phyloP scores from a whole-genome alignment of 768 basidiomycete species.

The Psilocybe cyanescens region DNA sequence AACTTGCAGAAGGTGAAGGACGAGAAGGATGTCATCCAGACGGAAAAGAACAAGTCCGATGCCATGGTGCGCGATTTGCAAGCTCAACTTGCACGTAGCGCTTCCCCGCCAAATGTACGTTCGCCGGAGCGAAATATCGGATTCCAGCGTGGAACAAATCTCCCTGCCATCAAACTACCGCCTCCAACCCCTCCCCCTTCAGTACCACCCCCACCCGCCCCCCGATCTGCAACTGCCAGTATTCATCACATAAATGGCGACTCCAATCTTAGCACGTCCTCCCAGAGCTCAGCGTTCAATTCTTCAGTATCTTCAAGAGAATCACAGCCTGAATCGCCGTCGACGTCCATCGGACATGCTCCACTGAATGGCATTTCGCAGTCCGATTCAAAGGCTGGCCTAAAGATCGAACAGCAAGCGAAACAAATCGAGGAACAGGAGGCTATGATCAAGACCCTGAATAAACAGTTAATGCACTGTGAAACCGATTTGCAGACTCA shows the following conservation, averaged over 20 bases:
- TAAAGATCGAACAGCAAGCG: slow-evolving; percentile 71
- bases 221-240: slow-evolving; percentile 42
- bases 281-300: slow-evolving; percentile 59
- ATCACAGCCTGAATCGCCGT: slow-evolving; percentile 70
- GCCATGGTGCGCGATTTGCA: slow-evolving; percentile 77
- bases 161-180: slow-evolving; percentile 77
- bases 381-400: slow-evolving; percentile 58
- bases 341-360: slow-evolving; percentile 58
- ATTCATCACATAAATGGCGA: slow-evolving; percentile 46
- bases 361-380: slow-evolving; percentile 44
- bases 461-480: slow-evolving; percentile 92
- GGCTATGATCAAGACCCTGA: slow-evolving; percentile 90
- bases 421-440: slow-evolving; percentile 85
- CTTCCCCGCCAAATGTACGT: slow-evolving; percentile 58
- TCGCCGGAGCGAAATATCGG: slow-evolving; percentile 56
- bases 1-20: slow-evolving; percentile 79
- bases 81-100: slow-evolving; percentile 66
- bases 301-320: slow-evolving; percentile 70
- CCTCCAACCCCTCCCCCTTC: slow-evolving; percentile 89
- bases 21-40: slow-evolving; percentile 77
- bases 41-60: slow-evolving; percentile 74
- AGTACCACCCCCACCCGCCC: slow-evolving; percentile 83
- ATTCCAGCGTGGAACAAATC: slow-evolving; percentile 58
- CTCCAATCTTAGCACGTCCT: slow-evolving; percentile 60
- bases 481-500: slow-evolving; percentile 90